Conservation (phyloP, 2,329 filamentous ascomycete species). For the Neonectria sp. region DNA sequence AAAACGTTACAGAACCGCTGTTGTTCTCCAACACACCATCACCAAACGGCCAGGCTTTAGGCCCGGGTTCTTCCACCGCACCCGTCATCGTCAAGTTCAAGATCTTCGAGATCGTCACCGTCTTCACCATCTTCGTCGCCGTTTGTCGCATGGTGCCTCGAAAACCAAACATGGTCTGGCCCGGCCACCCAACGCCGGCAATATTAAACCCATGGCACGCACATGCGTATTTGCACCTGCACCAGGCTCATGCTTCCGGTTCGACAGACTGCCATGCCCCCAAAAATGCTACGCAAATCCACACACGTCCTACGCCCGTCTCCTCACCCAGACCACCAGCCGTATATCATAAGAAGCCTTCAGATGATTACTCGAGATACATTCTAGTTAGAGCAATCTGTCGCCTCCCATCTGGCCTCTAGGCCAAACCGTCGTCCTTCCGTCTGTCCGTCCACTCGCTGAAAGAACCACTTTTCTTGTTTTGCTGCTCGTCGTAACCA, state of each 20-base stretch:
- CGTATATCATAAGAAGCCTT: constrained; percentile 46
- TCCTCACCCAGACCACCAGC: constrained; percentile 46
- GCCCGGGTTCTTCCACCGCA: neutral
- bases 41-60: neutral
- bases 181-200: constrained; percentile 32
- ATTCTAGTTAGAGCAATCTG: constrained; percentile 48
- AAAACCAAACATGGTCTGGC: constrained; percentile 14
- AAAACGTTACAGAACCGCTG: neutral
- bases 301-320: constrained; percentile 39
- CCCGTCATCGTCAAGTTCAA: neutral
- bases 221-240: constrained; percentile 26
- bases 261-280: constrained; percentile 28
- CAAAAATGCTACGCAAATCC: constrained; percentile 42
- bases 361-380: constrained; percentile 51
- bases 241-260: constrained; percentile 31
- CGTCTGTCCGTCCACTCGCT: constrained; percentile 32
- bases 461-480: constrained; percentile 39
- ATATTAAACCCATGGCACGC: constrained; percentile 30
- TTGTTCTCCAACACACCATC: neutral
- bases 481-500: constrained; percentile 36
- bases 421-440: constrained; percentile 35
- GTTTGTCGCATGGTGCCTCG: neutral
- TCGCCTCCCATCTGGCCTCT: constrained; percentile 35
- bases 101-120: neutral
- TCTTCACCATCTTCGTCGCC: neutral